phyloP scores from a whole-genome alignment of 1,284 basidiomycete genomes.

The Amylostereum areolatum region DNA sequence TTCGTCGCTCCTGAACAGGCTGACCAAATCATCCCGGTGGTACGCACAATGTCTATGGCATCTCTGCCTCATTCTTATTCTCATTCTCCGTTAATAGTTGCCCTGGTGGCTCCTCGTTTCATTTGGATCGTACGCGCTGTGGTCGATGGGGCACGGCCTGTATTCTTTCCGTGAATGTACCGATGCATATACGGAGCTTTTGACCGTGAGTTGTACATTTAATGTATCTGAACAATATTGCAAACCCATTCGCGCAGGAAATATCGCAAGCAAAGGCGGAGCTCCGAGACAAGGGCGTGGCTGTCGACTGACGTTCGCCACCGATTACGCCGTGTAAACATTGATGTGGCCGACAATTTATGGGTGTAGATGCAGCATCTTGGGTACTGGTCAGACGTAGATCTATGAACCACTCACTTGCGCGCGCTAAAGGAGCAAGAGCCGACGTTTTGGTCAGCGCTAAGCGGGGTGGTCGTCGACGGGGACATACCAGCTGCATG shows the following conservation, averaged over 20 bases:
- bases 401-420: conserved; percentile 8
- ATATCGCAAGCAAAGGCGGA: conserved; percentile 46
- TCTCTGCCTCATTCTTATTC: background rate
- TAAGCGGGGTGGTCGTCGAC: background rate
- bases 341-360: background rate
- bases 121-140: conserved; percentile 44
- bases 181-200: conserved; percentile 44
- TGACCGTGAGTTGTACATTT: conserved; percentile 26
- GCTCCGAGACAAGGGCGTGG: conserved; percentile 40
- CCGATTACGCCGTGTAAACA: background rate
- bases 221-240: background rate
- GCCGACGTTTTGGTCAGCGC: background rate
- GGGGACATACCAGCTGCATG: conserved; percentile 54
- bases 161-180: conserved; percentile 44
- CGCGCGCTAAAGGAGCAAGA: conserved; percentile 8
- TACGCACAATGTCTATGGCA: conserved; percentile 15
- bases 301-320: conserved; percentile 33
- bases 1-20: conserved; percentile 28
- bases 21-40: conserved; percentile 38
- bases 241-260: conserved; percentile 21
- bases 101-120: conserved; percentile 48
- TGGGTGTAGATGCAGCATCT: background rate
- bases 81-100: conserved; percentile 24
- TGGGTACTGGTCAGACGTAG: background rate
- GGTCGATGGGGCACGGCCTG: conserved; percentile 41